phyloP scores from a whole-genome alignment of 805 yeast species.

The Peterozyma xylosa region DNA sequence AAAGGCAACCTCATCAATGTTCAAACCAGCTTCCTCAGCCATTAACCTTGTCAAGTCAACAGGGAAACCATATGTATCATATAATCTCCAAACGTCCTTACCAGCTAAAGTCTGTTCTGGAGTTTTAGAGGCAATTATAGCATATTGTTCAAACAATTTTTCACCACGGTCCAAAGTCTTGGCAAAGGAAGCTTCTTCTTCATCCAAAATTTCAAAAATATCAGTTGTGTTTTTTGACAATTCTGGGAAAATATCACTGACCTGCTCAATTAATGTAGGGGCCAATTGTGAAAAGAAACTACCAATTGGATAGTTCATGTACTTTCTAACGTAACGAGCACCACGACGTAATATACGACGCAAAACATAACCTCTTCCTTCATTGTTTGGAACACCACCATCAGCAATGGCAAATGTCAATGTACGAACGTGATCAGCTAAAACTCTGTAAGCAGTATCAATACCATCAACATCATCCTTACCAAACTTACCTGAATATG shows the following conservation, averaged over 20 bases:
- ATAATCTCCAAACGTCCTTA: constrained; percentile 95
- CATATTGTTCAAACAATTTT: constrained; percentile 89
- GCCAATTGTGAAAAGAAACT: constrained; percentile 87
- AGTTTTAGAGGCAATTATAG: constrained; percentile 69
- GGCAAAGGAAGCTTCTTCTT: constrained; percentile 92
- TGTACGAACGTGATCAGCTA: constrained; percentile 98
- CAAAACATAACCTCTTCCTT: constrained; percentile 97
- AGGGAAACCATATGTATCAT: constrained; percentile 98
- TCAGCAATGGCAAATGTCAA: constrained; percentile 93
- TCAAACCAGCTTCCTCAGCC: constrained; percentile 97
- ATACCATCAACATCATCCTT: constrained; percentile 89
- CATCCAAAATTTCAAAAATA: constrained; percentile 85
- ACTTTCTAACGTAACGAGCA: constrained; percentile 92
- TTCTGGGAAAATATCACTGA: constrained; percentile 88
- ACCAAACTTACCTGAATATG: constrained; percentile 89
- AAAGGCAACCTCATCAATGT: constrained; percentile 87
- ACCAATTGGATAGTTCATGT: constrained; percentile 93
- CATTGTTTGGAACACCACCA: constrained; percentile 99
- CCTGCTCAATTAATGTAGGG: constrained; percentile 88
- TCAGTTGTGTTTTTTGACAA: constrained; percentile 61
- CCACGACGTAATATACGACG: constrained; percentile 98
- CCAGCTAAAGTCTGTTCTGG: constrained; percentile 78
- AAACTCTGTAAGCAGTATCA: constrained; percentile 96
- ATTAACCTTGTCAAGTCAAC: constrained; percentile 94
- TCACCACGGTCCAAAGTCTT: constrained; percentile 98